Evolutionary conservation across 257 asterid species (phyloP), one percentile per base, ranked within the genome.

Genomic region (Scutellaria galericulata): DNA sequence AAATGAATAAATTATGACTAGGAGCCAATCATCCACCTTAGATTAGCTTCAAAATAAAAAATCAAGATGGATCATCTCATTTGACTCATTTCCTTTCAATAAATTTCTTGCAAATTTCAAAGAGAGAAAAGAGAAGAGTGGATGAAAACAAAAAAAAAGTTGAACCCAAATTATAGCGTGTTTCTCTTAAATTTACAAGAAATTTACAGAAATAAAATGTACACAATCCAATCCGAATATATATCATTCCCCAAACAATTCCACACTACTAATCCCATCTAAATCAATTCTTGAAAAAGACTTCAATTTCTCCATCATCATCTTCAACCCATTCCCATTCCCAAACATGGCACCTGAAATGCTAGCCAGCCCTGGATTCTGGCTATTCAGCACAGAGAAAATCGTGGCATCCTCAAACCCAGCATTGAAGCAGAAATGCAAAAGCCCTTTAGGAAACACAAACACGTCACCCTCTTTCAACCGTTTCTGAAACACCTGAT

Each of bases 361-460:
- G 45, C 86, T 78, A 37, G 76, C 83, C 12, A 85, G 2, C 41
- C 97, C 97, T 0, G 97, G 96, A 64, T 87, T 87, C 86, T 91
- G 96, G 79, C 96, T 87, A 53, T 84, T 89, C 40, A 91, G 67
- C 62, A 82, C 86, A 0, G 97, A 87, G 70, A 74, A 83, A 18
- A 83, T 22, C 0, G 84, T 81, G 0, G 93, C 97, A 0, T 27
- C 54, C 77, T 85, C 95, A 14, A 84, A 86, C 0, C 97, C 96
- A 1, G 77, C 63, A 40, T 89, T 91, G 44, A 85, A 76, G 68
- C 84, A 80, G 48, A 70, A 91, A 72, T 89, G 97, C 78, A 91
- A 74, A 3, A 91, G 86, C 22, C 96, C 97, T 44, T 77, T 89
- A 0, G 97, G 96, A 40, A 91, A 83, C 58, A 91, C 78, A 7